Evolutionary conservation across 2,329 filamentous ascomycete genomes (phyloP), one percentile per base, ranked within the genome.

Genomic region (Venturia asperata): DNA sequence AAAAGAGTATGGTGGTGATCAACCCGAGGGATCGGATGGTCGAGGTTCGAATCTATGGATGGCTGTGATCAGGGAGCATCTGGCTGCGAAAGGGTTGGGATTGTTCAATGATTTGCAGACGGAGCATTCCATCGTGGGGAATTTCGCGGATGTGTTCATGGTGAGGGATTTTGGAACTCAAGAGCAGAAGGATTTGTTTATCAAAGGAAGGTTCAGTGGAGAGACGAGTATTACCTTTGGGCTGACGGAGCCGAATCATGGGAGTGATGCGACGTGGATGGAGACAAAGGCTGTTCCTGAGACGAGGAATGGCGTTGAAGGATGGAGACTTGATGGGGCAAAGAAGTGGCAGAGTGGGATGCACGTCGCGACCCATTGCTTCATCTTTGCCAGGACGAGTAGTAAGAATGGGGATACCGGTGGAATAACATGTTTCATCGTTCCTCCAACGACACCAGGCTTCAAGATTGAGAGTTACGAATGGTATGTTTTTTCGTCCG

Each of bases 281-380:
- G 80, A 78, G 27, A 87, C 85, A 0, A 75, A 72, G 34, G 85
- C 82, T 1, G 74, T 69, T 41, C 77, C 75, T 30, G 77, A 79
- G 68, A 77, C 70, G 15, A 75, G 74, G 3, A 76, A 79, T 61
- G 81, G 80, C 0, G 74, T 75, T 5, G 71, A 76, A 1, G 80
- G 80, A 7, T 86, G 79, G 75, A 61, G 81, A 68, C 80, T 87
- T 69, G 82, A 81, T 60, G 85, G 85, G 3, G 77, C 76, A 61
- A 87, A 88, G 75, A 85, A 83, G 73, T 88, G 85, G 85, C 85
- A 87, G 77, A 86, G 83, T 1, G 84, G 84, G 2, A 84, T 85
- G 73, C 84, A 87, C 70, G 75, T 76, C 66, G 84, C 83, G 24
- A 87, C 84, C 2, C 84, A 87, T 72, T 83, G 83, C 70, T 80